These are phyloP conservation scores for Vigna angularis DNA, from an alignment of 306 rosid genomes.

Conservation along the genomic window DNA sequence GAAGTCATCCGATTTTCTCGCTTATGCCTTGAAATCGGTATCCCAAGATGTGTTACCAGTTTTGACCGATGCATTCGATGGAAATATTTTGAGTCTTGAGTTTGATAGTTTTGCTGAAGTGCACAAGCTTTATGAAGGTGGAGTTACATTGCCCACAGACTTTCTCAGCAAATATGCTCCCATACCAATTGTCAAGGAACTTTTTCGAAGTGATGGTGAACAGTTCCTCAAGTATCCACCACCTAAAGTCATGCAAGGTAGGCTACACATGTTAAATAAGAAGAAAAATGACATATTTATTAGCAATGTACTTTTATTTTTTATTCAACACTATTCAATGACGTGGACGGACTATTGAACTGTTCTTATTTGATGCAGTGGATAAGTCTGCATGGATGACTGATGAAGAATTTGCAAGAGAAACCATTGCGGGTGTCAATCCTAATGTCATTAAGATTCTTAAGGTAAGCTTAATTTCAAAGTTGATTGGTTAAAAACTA, in stretches of 20 bases:
- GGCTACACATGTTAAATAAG: background rate
- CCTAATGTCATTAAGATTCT: conserved; percentile 52
- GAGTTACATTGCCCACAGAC: conserved; percentile 54
- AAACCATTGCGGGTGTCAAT: conserved; percentile 73
- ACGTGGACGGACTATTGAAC: background rate
- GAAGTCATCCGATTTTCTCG: conserved; percentile 28
- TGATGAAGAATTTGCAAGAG: conserved; percentile 81
- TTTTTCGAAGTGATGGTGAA: conserved; percentile 44
- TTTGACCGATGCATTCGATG: conserved; percentile 46
- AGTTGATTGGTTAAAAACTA: background rate
- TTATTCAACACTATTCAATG: background rate
- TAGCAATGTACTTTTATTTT: background rate
- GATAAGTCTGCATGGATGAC: conserved; percentile 71
- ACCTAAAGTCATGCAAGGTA: conserved; percentile 73
- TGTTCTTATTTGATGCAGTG: conserved; percentile 39
- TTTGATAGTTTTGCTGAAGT: conserved; percentile 62
- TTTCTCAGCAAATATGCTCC: conserved; percentile 51
- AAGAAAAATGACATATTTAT: too few species aligned
- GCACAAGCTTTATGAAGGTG: conserved; percentile 63
- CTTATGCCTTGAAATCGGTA: conserved; percentile 58
- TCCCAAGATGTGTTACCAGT: conserved; percentile 57
- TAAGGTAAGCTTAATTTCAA: conserved; percentile 36
- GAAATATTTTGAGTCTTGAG: conserved; percentile 42
- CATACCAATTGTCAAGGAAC: conserved; percentile 55
- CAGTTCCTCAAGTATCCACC: conserved; percentile 54